Evolutionary conservation across 2,329 filamentous ascomycete species (phyloP).

Genomic region (Fonsecaea nubica): DNA sequence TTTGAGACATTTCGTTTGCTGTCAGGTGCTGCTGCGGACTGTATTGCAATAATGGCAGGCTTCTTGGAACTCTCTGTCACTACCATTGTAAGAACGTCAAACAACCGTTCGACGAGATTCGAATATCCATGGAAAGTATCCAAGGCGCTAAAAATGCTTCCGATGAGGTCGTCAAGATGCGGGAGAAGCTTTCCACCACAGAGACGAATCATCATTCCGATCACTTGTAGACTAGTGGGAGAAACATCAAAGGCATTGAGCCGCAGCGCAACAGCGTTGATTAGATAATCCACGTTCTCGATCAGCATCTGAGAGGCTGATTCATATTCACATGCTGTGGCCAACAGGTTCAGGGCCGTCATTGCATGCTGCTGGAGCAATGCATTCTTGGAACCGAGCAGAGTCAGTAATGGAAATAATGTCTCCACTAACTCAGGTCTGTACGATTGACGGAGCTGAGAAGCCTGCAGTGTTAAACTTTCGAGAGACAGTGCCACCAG

Average conservation of each 20-base stretch:
- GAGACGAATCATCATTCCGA: slow-evolving; percentile 92
- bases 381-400: slow-evolving; percentile 74
- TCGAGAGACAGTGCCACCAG: slow-evolving; percentile 81
- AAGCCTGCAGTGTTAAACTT: slow-evolving; percentile 76
- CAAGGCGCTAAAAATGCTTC: slow-evolving; percentile 88
- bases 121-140: slow-evolving; percentile 96
- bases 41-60: slow-evolving; percentile 55
- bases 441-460: slow-evolving; percentile 70
- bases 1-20: slow-evolving; percentile 44
- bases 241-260: slow-evolving; percentile 92
- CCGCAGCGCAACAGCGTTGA: slow-evolving; percentile 87
- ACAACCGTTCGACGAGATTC: slow-evolving; percentile 81
- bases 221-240: slow-evolving; percentile 85
- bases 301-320: slow-evolving; percentile 81
- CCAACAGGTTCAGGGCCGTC: slow-evolving; percentile 79
- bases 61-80: slow-evolving; percentile 78
- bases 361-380: slow-evolving; percentile 81
- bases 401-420: slow-evolving; percentile 88
- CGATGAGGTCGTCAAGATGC: slow-evolving; percentile 88
- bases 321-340: slow-evolving; percentile 73
- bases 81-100: slow-evolving; percentile 79
- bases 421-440: slow-evolving; percentile 86
- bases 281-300: slow-evolving; percentile 93
- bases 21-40: slow-evolving; percentile 41
- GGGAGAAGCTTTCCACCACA: slow-evolving; percentile 82